Evolutionary conservation across 331 rosid species (phyloP).

Genomic region (Spiraea crenata): DNA sequence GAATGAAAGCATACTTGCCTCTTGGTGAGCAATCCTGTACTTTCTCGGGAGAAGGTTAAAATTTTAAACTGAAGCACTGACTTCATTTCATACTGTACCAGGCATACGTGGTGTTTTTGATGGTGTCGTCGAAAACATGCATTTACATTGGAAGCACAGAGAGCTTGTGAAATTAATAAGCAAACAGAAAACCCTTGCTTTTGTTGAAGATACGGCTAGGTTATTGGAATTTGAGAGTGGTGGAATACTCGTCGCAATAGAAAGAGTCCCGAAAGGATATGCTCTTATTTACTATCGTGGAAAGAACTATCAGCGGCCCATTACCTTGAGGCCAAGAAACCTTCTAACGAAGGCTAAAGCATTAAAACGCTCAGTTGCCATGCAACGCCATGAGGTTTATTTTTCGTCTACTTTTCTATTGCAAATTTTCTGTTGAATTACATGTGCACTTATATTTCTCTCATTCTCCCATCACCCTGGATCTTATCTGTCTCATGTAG

Average conservation of each 20-base stretch:
- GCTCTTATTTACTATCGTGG: slow-evolving; percentile 86
- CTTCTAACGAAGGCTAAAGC: slow-evolving; percentile 91
- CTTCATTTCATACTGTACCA: slow-evolving; percentile 35
- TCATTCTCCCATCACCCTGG: slow-evolving; percentile 16
- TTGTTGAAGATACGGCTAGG: slow-evolving; percentile 89
- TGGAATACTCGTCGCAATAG: slow-evolving; percentile 87
- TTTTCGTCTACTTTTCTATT: not conserved
- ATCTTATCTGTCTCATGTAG: slow-evolving; percentile 48
- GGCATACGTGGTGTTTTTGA: slow-evolving; percentile 84
- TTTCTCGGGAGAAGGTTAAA: slow-evolving; percentile 19
- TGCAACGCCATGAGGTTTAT: slow-evolving; percentile 89
- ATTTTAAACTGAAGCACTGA: slow-evolving; percentile 25
- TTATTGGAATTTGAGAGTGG: slow-evolving; percentile 86
- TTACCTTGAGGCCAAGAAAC: slow-evolving; percentile 77
- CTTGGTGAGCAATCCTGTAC: slow-evolving; percentile 56
- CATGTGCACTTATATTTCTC: not conserved
- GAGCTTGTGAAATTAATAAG: slow-evolving; percentile 89
- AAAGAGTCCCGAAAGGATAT: slow-evolving; percentile 80
- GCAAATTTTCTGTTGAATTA: not conserved
- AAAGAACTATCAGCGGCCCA: slow-evolving; percentile 76
- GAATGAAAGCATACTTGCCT: slow-evolving; percentile 82
- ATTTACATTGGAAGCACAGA: slow-evolving; percentile 90
- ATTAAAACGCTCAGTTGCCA: slow-evolving; percentile 75
- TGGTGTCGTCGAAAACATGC: slow-evolving; percentile 98
- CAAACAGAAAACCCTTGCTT: slow-evolving; percentile 77